A percentile compares a stretch with the other conserved stretches of the same genome.
Conservation (phyloP, 163 green algal species). For the Trebouxiophyceae sp. region DNA sequence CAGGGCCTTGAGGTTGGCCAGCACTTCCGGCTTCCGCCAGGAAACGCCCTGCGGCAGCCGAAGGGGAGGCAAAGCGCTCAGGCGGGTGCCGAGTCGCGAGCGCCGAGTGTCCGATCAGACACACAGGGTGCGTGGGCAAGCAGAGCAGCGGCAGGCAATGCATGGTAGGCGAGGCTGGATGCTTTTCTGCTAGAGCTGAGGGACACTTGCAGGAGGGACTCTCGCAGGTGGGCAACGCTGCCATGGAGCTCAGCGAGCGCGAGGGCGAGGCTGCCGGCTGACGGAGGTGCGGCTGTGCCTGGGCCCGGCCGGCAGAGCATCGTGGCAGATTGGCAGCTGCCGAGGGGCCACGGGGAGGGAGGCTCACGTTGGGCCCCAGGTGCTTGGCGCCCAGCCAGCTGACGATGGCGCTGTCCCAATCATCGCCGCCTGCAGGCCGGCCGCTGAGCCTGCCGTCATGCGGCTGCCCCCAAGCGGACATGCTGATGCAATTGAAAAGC, state of each 20-base stretch:
- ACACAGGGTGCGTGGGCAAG: not conserved
- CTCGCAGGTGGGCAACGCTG: not conserved
- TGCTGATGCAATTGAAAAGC: too few relatives aligned
- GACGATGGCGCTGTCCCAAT: constrained; percentile 75
- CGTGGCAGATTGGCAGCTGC: too few relatives aligned
- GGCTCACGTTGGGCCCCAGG: constrained; percentile 24
- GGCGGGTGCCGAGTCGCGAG: too few relatives aligned
- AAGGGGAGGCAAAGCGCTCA: too few relatives aligned
- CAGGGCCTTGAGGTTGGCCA: constrained; percentile 50
- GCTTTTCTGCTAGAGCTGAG: not conserved
- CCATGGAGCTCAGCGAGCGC: not conserved
- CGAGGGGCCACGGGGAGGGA: not conserved
- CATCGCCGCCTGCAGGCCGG: constrained; percentile 69
- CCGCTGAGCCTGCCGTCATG: too few relatives aligned
- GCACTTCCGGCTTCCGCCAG: constrained; percentile 28
- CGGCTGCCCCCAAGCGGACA: too few relatives aligned
- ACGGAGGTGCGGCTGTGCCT: not conserved
- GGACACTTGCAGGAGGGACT: not conserved
- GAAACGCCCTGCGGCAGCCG: constrained; percentile 9
- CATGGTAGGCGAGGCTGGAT: not conserved
- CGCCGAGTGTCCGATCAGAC: not conserved
- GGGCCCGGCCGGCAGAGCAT: too few relatives aligned
- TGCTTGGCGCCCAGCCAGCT: constrained; percentile 52
- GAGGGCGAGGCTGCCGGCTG: not conserved
- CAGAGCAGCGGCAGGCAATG: not conserved